Base-by-base conservation (phyloP, 169 alveolate species). In the Babesia gibsoni region DNA sequence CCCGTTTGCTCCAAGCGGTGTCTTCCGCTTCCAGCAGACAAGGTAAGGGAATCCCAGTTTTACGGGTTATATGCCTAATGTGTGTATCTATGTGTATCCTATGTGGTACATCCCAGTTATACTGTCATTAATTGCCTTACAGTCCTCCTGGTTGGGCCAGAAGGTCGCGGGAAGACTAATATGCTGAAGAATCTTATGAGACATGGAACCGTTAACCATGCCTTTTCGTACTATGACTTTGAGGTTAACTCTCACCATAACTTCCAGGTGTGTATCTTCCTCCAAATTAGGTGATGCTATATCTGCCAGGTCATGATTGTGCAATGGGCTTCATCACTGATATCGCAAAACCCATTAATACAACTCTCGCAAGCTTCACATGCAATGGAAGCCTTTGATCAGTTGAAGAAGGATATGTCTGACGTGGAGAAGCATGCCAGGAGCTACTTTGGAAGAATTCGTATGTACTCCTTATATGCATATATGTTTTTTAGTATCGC, bases 91-190 rank as follows among this genome's bases (percentile, higher is more conserved):
- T 7, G 18, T 27, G 53, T n/a, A n/a, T n/a, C n/a, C n/a, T n/a
- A n/a, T n/a, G n/a, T n/a, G n/a, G n/a, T n/a, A n/a, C n/a, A n/a
- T n/a, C n/a, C n/a, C n/a, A n/a, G n/a, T n/a, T n/a, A n/a, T n/a
- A n/a, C n/a, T n/a, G n/a, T 12, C 33, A 50, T 23, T 10, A 35
- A 50, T 50, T 18, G 39, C 39, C 46, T 4, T 36, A 46, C 57
- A 74, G 84, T 74, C n/a, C 22, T 68, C 50, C 9, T 74, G 30
- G 65, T 42, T n/a, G 84, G 84, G 7, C 84, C 84, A 23, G 72
- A 74, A 46, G 84, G 84, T 22, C 84, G 84, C 14, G 84, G 84
- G 29, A 74, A 74, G 61, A 65, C 80, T 10, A 74, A 70, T 12
- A 35, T 74, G 53, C 29, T 74, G 23, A 64, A 54, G 50, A 63